Conservation (phyloP, 441 rosid genomes). For the Erysimum cheiri region DNA sequence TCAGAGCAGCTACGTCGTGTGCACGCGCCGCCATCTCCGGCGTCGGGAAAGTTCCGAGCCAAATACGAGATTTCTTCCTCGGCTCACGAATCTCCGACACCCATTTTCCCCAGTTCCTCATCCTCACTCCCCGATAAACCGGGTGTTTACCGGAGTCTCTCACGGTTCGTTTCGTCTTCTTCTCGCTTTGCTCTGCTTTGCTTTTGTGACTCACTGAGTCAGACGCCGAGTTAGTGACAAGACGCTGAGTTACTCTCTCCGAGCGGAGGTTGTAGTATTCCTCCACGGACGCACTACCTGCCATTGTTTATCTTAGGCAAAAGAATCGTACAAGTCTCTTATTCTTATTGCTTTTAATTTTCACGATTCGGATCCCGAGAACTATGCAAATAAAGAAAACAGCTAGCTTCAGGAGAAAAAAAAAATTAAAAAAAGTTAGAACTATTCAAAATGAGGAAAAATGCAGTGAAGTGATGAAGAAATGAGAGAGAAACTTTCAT, state of each 20-base stretch:
- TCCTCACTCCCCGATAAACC: slow-evolving; percentile 43
- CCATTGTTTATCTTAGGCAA: slow-evolving; percentile 26
- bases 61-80: slow-evolving; percentile 45
- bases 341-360: background rate
- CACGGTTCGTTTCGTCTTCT: slow-evolving; percentile 34
- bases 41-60: slow-evolving; percentile 87
- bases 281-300: slow-evolving; percentile 15
- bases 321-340: slow-evolving; percentile 7
- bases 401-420: background rate
- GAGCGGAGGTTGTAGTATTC: slow-evolving; percentile 28
- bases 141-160: slow-evolving; percentile 47
- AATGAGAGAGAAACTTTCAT: slow-evolving; percentile 28
- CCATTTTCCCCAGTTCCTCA: slow-evolving; percentile 51
- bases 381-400: slow-evolving; percentile 5
- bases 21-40: slow-evolving; percentile 97
- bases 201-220: slow-evolving; percentile 26
- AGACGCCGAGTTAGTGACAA: slow-evolving; percentile 22
- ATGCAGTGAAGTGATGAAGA: slow-evolving; percentile 26
- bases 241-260: slow-evolving; percentile 23
- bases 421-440: background rate
- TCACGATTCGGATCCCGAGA: slow-evolving; percentile 36
- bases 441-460: slow-evolving; percentile 34
- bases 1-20: slow-evolving; percentile 77
- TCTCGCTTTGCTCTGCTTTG: slow-evolving; percentile 21
- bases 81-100: slow-evolving; percentile 50